Conservation (phyloP, 2,329 filamentous ascomycete genomes). For the Basipetospora chlamydospora region DNA sequence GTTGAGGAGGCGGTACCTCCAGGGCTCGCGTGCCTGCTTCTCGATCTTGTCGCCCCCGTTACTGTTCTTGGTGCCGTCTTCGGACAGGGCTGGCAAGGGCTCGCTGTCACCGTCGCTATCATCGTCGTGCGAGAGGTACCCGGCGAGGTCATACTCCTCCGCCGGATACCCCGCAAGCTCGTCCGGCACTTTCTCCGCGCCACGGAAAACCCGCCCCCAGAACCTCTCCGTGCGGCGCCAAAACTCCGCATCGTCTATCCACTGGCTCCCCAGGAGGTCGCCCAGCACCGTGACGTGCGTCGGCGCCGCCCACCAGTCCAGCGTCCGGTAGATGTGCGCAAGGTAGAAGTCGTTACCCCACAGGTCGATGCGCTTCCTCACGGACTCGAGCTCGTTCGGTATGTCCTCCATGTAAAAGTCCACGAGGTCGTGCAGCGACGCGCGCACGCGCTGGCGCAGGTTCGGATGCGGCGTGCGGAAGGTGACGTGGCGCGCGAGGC, state of each 20-base stretch:
- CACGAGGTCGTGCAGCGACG: constrained; percentile 41
- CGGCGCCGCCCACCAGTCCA: constrained; percentile 72
- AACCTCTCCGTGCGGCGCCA: constrained; percentile 55
- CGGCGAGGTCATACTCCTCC: constrained; percentile 33
- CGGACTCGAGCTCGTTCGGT: constrained; percentile 47
- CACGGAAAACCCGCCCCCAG: constrained; percentile 69
- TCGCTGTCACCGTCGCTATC: constrained; percentile 8
- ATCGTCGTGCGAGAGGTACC: constrained; percentile 24
- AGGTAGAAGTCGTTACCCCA: constrained; percentile 92
- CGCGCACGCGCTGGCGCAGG: constrained; percentile 36
- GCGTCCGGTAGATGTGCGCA: constrained; percentile 74
- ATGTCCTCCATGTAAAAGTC: constrained; percentile 55
- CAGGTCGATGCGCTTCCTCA: constrained; percentile 71
- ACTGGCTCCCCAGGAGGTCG: constrained; percentile 87
- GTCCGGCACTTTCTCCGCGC: constrained; percentile 47
- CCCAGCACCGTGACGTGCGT: constrained; percentile 83
- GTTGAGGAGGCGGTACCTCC: constrained; percentile 72
- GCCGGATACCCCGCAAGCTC: constrained; percentile 34
- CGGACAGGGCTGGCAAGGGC: no score
- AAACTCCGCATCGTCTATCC: constrained; percentile 82
- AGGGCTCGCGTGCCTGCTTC: constrained; percentile 41
- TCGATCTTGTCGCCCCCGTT: constrained; percentile 11
- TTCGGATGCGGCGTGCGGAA: constrained; percentile 30
- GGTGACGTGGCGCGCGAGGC: constrained; percentile 30
- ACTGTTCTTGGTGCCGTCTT: neutral